Evolutionary conservation across 2,329 filamentous ascomycete genomes (phyloP), one percentile per base, ranked within the genome.

Genomic region (Penicillium sp.): DNA sequence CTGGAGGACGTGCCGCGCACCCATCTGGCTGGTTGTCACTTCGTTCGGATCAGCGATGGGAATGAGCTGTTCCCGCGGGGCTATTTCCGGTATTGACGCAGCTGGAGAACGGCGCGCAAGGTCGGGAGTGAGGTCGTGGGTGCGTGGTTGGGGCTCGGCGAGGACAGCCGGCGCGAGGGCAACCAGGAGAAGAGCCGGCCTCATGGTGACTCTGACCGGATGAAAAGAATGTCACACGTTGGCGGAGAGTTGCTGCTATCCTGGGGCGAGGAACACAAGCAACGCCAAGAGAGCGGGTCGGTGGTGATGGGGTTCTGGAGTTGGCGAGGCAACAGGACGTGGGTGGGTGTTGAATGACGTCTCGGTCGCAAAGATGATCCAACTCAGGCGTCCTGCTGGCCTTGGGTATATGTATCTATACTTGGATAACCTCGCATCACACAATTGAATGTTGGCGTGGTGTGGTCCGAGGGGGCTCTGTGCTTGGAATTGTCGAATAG

Each of bases 1-100:
- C 28, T 57, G 54, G 30, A 63, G 47, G 11, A 60, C 48, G 39
- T 60, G 57, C 52, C 36, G 56, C 33, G 30, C 54, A 48, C 21
- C 46, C 26, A 18, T 52, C 36, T 39, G 33, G 7, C 32, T 31
- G 9, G 25, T 19, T 29, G 30, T 33, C 15, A 38, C 19, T 10
- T 39, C 40, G 6, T 42, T 37, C 5, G 26, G 23, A 2, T 47
- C 48, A 4, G 30, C 19, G 2, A 39, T 21, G 1, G 41, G 25
- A 13, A 29, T 28, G 18, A 46, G 19, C 1, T 29, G 36, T 18
- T 48, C 42, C 4, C 36, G 40, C 5, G 39, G 18, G 11, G 17
- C 25, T 7, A 47, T 17, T 14, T 51, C 42, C 28, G 49, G 49
- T 56, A 56, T 50, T 54, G 51, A 51, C 30, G 43, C 41, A 36